Evolutionary conservation across 2,329 filamentous ascomycete species (phyloP).

Genomic region (Trichoderma asperellum): DNA sequence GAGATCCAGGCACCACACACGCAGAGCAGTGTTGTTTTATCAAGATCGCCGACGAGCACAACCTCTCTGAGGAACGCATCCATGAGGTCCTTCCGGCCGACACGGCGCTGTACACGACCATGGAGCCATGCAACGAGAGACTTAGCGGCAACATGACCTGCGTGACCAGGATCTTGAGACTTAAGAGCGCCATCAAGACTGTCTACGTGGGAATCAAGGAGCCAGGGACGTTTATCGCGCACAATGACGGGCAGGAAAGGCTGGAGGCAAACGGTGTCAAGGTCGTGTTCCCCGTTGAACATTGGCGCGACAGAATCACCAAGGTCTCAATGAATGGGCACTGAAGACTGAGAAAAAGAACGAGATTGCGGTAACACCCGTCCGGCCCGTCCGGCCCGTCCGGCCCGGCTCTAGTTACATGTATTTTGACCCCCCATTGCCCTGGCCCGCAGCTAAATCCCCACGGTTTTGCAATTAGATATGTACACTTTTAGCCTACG

Average conservation of each 20-base stretch:
- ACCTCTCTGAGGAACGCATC: conserved; percentile 43
- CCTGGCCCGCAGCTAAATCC: too few relatives aligned
- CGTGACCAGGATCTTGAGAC: conserved; percentile 42
- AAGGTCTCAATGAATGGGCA: conserved; percentile 30
- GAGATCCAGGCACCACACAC: conserved; percentile 46
- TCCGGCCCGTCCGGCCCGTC: too few relatives aligned
- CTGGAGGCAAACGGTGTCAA: conserved; percentile 36
- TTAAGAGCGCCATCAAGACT: conserved; percentile 40
- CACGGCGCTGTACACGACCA: conserved; percentile 50
- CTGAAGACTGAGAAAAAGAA: background rate
- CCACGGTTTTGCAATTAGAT: too few relatives aligned
- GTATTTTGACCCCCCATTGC: background rate
- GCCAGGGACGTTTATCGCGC: conserved; percentile 43
- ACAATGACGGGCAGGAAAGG: conserved; percentile 39
- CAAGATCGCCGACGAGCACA: conserved; percentile 46
- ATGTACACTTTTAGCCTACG: too few relatives aligned
- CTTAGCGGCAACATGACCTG: conserved; percentile 47
- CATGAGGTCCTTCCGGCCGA: conserved; percentile 44
- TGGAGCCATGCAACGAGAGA: conserved; percentile 51
- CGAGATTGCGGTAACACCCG: background rate
- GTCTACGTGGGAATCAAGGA: conserved; percentile 48
- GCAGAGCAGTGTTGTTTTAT: conserved; percentile 51
- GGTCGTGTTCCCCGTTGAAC: conserved; percentile 49
- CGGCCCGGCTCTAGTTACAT: background rate
- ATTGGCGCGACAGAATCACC: conserved; percentile 56